Evolutionary conservation across 352 stramenopile genomes (phyloP).

Genomic region (Peronospora destructor): DNA sequence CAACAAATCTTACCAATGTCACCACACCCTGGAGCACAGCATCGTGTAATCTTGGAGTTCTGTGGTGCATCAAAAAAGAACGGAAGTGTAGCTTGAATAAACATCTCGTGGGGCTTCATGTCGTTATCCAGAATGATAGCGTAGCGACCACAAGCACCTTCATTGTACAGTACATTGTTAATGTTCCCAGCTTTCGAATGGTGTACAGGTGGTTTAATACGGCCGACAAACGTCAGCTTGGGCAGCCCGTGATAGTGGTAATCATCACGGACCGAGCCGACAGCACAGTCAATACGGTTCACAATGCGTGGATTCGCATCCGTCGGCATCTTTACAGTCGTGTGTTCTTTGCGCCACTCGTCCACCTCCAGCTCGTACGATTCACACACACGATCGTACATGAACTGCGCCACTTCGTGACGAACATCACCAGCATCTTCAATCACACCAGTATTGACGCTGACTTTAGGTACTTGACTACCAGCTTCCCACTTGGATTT

Average conservation of each 20-base stretch:
- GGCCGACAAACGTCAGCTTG: constrained; percentile 55
- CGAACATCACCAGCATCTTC: constrained; percentile 67
- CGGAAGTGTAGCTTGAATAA: constrained; percentile 56
- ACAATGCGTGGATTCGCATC: constrained; percentile 41
- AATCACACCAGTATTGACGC: constrained; percentile 59
- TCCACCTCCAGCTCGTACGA: constrained; percentile 63
- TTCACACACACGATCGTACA: constrained; percentile 67
- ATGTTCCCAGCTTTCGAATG: constrained; percentile 78
- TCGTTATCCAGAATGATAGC: constrained; percentile 56
- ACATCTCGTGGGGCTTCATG: constrained; percentile 78
- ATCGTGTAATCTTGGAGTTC: constrained; percentile 62
- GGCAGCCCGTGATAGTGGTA: constrained; percentile 58
- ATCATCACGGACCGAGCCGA: constrained; percentile 62
- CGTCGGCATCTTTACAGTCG: constrained; percentile 59
- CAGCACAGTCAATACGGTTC: constrained; percentile 43
- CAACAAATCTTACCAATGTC: constrained; percentile 76
- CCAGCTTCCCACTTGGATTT: constrained; percentile 58
- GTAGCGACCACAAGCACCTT: constrained; percentile 59
- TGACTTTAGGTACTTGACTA: constrained; percentile 43
- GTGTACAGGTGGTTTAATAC: constrained; percentile 64
- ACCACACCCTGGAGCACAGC: constrained; percentile 48
- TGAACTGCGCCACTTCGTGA: constrained; percentile 67
- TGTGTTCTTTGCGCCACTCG: constrained; percentile 68
- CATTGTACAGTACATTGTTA: constrained; percentile 80
- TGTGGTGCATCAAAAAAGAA: constrained; percentile 67